These are phyloP conservation scores for Xylaria hypoxylon DNA, from an alignment of 2,329 filamentous ascomycete species.

Conservation along the genomic window DNA sequence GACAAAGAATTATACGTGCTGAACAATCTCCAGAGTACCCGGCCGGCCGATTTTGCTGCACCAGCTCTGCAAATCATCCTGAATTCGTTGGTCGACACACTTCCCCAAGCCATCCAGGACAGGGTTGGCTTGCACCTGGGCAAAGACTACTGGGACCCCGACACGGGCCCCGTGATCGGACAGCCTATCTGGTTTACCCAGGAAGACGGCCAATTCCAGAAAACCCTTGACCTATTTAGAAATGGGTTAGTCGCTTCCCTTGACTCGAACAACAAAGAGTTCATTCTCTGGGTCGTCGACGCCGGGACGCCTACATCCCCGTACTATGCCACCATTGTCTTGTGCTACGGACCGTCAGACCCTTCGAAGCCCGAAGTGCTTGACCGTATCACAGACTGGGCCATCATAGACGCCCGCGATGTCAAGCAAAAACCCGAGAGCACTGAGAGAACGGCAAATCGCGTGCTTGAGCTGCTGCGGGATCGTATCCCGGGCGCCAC, in stretches of 20 bases:
- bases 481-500: neutral
- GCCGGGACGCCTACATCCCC: neutral
- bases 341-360: constrained; percentile 8
- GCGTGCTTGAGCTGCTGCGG: neutral
- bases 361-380: neutral
- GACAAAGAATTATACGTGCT: constrained; percentile 16
- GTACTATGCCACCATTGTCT: constrained; percentile 24
- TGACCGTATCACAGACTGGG: constrained; percentile 20
- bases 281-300: constrained; percentile 28
- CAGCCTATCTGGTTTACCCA: constrained; percentile 21
- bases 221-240: neutral
- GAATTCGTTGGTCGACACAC: constrained; percentile 1
- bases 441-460: neutral
- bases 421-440: too few relatives aligned
- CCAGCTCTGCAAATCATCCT: constrained; percentile 12
- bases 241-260: neutral
- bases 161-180: constrained; percentile 13
- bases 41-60: neutral
- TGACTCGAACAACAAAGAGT: constrained; percentile 11
- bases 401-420: constrained; percentile 1
- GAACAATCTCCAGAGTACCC: constrained; percentile 17
- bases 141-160: neutral
- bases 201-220: neutral
- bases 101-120: neutral
- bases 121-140: constrained; percentile 14